Percentiles rank a stretch among this genome's conserved stretches.
Conservation (phyloP, 768 basidiomycete species). For the Cubamyces sp. region DNA sequence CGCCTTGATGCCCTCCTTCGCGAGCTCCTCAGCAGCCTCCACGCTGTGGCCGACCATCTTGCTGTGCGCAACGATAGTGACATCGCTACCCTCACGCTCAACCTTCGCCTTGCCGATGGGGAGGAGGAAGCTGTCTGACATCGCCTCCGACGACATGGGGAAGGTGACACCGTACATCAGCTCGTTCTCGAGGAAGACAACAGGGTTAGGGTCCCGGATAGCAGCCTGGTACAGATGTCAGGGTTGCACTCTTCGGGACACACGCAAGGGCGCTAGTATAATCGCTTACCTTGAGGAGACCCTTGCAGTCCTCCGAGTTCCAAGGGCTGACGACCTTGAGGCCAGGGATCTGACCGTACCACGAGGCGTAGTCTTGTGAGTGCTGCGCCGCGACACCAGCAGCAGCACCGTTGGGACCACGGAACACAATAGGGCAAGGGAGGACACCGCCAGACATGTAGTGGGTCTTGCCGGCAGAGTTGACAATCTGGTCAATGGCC, state of each 20-base stretch:
- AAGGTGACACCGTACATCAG: slow-evolving; percentile 98
- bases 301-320: slow-evolving; percentile 99
- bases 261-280: neutral
- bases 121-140: slow-evolving; percentile 93
- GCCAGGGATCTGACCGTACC: slow-evolving; percentile 93
- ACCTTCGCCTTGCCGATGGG: slow-evolving; percentile 98
- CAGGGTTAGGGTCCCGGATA: slow-evolving; percentile 97
- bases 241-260: neutral
- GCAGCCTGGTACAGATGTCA: slow-evolving; percentile 60
- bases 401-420: slow-evolving; percentile 98
- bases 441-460: slow-evolving; percentile 99
- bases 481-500: slow-evolving; percentile 99
- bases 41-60: slow-evolving; percentile 96
- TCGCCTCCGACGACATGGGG: slow-evolving; percentile 93
- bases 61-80: slow-evolving; percentile 97
- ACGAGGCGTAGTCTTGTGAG: slow-evolving; percentile 96
- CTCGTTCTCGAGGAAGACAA: slow-evolving; percentile 99
- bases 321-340: slow-evolving; percentile 98
- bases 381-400: slow-evolving; percentile 97
- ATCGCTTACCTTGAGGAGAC: slow-evolving; percentile 82
- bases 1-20: slow-evolving; percentile 96
- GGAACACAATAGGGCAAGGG: slow-evolving; percentile 98
- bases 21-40: slow-evolving; percentile 91
- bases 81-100: slow-evolving; percentile 88
- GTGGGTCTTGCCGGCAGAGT: slow-evolving; percentile 99